phyloP scores from a whole-genome alignment of 306 rosid genomes.

The Clitoria ternatea region DNA sequence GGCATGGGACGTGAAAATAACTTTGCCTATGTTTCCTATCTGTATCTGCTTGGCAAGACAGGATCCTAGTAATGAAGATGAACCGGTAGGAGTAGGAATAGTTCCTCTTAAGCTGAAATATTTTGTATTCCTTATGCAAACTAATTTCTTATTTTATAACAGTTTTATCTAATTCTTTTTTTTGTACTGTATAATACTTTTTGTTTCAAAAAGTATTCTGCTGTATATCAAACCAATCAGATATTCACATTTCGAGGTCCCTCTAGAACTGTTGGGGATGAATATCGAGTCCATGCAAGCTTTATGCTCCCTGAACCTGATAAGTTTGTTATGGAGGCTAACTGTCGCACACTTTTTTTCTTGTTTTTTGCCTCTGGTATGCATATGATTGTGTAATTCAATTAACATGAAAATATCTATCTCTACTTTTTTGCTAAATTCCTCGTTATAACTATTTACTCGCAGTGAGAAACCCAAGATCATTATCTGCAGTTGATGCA shows the following conservation, averaged over 20 bases:
- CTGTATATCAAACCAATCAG: slow-evolving; percentile 56
- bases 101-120: slow-evolving; percentile 9
- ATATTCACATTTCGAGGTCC: slow-evolving; percentile 44
- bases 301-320: slow-evolving; percentile 63
- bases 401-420: neutral
- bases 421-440: neutral
- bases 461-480: slow-evolving; percentile 52
- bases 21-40: slow-evolving; percentile 55
- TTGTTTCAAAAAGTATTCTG: slow-evolving; percentile 37
- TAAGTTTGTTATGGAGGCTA: slow-evolving; percentile 60
- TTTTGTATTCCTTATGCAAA: neutral
- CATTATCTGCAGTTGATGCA: slow-evolving; percentile 37
- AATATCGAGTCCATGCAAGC: slow-evolving; percentile 43
- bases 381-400: slow-evolving; percentile 18
- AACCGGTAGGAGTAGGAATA: slow-evolving; percentile 62
- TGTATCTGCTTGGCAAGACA: slow-evolving; percentile 60
- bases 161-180: slow-evolving; percentile 7
- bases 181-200: slow-evolving; percentile 7
- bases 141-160: neutral
- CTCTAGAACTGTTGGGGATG: slow-evolving; percentile 30
- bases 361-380: slow-evolving; percentile 75
- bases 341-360: slow-evolving; percentile 48
- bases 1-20: slow-evolving; percentile 35
- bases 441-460: slow-evolving; percentile 25
- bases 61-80: slow-evolving; percentile 36